Evolutionary conservation across 352 stramenopile species (phyloP), one percentile per base, ranked within the genome.

Genomic region (Phytopythium vexans): DNA sequence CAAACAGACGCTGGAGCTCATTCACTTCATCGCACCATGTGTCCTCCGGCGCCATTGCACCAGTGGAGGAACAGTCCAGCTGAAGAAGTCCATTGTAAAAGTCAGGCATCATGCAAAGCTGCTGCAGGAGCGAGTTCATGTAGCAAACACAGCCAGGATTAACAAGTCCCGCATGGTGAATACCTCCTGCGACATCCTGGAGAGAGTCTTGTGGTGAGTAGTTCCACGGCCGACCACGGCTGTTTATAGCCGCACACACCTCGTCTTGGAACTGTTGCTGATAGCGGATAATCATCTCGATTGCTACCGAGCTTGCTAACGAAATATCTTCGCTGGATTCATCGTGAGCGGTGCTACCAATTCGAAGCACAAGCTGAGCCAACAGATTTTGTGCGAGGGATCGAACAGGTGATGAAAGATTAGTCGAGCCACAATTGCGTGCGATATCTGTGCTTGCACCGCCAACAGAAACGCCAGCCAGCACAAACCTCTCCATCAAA

Each of bases 131-230:
- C 0, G 94, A 96, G 70, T 99, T 99, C 96, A 99, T 99, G 80
- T 99, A 99, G 77, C 97, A 99, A 8, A 98, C 98, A 56, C 96
- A 99, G 7, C 97, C 97, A 44, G 98, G 96, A 61, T 99, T 99
- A 41, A 96, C 88, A 1, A 99, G 72, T 7, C 97, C 97, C 41
- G 83, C 84, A 10, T 82, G 71, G 1, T 52, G n/a, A 11, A 62
- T 64, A 3, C 43, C 72, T 15, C 54, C 58, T 11, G 43, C 37
- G 0, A 31, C 8, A 33, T 69, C 63, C 12, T 77, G 60, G 10
- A 89, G 61, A 8, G 74, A 66, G 4, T 94, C 72, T 7, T 43
- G 31, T 6, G 83, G 77, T 2, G 47, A 35, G 42, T 80, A 84
- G 49, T 80, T 78, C 83, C 83, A 93, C 27, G 79, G 81, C 6